Percentiles rank a stretch among this genome's conserved stretches.
Evolutionary conservation across 2,329 filamentous ascomycete genomes (phyloP).

Genomic region (Nemania serpens): DNA sequence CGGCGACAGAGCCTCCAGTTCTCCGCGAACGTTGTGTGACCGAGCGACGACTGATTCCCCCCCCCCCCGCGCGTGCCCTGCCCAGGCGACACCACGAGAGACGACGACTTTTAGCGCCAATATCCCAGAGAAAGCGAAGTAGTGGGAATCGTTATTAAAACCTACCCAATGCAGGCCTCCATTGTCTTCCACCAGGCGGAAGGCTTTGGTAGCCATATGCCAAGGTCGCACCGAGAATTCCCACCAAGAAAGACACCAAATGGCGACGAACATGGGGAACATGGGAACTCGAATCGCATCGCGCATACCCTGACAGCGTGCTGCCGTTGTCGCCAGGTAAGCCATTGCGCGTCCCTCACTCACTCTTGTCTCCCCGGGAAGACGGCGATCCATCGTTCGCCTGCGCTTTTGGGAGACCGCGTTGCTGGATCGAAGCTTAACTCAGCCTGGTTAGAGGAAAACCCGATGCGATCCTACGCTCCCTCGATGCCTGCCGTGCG

Average conservation of each 20-base stretch:
- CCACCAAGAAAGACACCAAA: slow-evolving; percentile 38
- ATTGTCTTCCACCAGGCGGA: slow-evolving; percentile 60
- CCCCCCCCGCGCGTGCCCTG: slow-evolving; percentile 21
- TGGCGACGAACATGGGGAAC: slow-evolving; percentile 52
- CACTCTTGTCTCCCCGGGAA: neutral
- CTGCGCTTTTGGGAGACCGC: neutral
- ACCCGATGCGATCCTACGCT: slow-evolving; percentile 93
- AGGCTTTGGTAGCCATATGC: slow-evolving; percentile 54
- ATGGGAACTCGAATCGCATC: slow-evolving; percentile 63
- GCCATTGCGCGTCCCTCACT: slow-evolving; percentile 32
- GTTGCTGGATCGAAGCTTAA: neutral
- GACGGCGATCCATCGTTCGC: neutral
- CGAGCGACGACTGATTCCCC: slow-evolving; percentile 22
- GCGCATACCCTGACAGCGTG: slow-evolving; percentile 82
- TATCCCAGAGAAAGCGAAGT: neutral
- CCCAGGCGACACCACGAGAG: slow-evolving; percentile 28
- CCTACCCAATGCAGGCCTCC: slow-evolving; percentile 59
- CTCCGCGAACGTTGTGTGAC: slow-evolving; percentile 33
- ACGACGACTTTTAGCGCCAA: too few species aligned
- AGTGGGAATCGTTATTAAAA: neutral
- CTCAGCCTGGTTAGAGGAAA: slow-evolving; percentile 68
- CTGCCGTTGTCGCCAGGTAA: slow-evolving; percentile 77
- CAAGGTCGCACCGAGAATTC: slow-evolving; percentile 44
- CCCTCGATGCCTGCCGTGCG: slow-evolving; percentile 89
- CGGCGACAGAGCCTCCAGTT: slow-evolving; percentile 26